Conservation (phyloP, 148 eudicot genomes). For the Polygonum maritimum region DNA sequence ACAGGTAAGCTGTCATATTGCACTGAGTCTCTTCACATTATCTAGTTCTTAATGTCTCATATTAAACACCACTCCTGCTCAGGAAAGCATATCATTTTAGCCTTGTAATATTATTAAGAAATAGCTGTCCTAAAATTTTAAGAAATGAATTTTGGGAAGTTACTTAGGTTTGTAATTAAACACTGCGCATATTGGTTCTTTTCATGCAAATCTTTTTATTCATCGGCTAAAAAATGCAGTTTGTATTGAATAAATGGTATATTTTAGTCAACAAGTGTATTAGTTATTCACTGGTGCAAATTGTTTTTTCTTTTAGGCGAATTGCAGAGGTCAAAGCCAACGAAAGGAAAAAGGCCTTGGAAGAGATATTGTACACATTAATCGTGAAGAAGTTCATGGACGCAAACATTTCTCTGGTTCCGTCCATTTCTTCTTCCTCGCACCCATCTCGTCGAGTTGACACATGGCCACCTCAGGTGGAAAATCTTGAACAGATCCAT, state of each 20-base stretch:
- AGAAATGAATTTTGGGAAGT: background rate
- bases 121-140: too few relatives aligned
- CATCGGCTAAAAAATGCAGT: too few relatives aligned
- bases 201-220: too few relatives aligned
- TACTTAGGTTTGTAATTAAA: background rate
- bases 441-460: constrained; percentile 52
- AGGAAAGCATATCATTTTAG: too few relatives aligned
- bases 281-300: background rate
- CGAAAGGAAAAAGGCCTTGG: constrained; percentile 72
- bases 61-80: too few relatives aligned
- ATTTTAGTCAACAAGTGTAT: too few relatives aligned
- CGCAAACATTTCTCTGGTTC: constrained; percentile 61
- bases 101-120: too few relatives aligned
- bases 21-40: background rate
- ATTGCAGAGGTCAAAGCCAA: constrained; percentile 88
- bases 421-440: constrained; percentile 48
- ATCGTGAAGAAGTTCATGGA: constrained; percentile 91
- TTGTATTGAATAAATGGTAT: too few relatives aligned
- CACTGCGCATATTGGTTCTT: too few relatives aligned
- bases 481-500: constrained; percentile 59
- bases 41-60: background rate
- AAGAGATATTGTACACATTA: constrained; percentile 82
- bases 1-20: constrained; percentile 42
- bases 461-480: constrained; percentile 56
- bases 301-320: constrained; percentile 37